Conservation (phyloP, 257 asterid species). For the Nyctanthes arbortristis region DNA sequence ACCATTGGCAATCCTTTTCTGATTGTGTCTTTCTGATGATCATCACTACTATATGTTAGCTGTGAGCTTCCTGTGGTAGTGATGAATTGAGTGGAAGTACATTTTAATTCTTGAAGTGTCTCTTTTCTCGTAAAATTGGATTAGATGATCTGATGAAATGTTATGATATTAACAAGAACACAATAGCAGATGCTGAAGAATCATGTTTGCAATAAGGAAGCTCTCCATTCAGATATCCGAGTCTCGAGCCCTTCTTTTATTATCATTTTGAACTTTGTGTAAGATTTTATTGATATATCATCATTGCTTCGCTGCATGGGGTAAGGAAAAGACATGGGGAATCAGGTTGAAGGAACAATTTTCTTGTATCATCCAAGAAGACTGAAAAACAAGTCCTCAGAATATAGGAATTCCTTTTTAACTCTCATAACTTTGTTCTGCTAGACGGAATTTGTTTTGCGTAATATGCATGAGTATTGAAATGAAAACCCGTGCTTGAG, state of each 20-base stretch:
- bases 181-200: not conserved
- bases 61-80: not conserved
- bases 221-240: not conserved
- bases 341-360: not conserved
- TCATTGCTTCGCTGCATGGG: not conserved
- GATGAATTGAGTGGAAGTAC: not conserved
- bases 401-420: not conserved
- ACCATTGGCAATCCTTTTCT: not conserved
- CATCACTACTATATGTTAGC: not conserved
- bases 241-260: not conserved
- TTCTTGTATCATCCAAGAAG: not conserved
- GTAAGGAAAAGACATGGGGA: not conserved
- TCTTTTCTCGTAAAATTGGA: not conserved
- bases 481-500: constrained; percentile 8
- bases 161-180: not conserved
- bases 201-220: constrained; percentile 3
- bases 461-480: not conserved
- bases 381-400: not conserved
- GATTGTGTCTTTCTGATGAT: not conserved
- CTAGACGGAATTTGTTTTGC: not conserved
- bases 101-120: not conserved
- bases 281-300: not conserved
- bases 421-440: not conserved
- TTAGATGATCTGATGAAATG: not conserved
- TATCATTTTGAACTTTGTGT: not conserved